Evolutionary conservation across 2,329 filamentous ascomycete genomes (phyloP).

Genomic region (Fusarium nanum): DNA sequence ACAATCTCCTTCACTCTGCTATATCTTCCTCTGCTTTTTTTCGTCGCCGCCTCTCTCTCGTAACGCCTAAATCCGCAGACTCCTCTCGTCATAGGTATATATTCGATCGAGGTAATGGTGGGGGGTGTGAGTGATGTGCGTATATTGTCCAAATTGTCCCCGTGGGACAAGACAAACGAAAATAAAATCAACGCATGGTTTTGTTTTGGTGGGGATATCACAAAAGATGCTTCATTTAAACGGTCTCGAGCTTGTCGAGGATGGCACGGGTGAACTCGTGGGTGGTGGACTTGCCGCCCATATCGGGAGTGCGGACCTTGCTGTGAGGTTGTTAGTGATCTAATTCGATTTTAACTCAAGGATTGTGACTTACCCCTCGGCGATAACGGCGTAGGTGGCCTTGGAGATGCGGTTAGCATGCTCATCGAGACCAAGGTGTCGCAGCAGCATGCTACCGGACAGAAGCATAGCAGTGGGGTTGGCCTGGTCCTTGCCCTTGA

Average conservation of each 20-base stretch:
- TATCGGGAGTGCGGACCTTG: slow-evolving; percentile 89
- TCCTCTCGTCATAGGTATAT: slow-evolving; percentile 36
- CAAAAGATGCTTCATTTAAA: slow-evolving; percentile 59
- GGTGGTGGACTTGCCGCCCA: slow-evolving; percentile 91
- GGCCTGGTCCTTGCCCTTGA: slow-evolving; percentile 99
- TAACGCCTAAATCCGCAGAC: slow-evolving; percentile 40
- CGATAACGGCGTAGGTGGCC: slow-evolving; percentile 81
- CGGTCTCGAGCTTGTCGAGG: slow-evolving; percentile 91
- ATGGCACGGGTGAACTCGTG: slow-evolving; percentile 96
- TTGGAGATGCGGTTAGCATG: slow-evolving; percentile 98
- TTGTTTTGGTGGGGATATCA: slow-evolving; percentile 41
- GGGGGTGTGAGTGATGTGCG: slow-evolving; percentile 12
- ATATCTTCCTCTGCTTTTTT: slow-evolving; percentile 21
- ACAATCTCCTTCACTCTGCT: slow-evolving; percentile 37
- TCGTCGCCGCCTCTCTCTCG: slow-evolving; percentile 28
- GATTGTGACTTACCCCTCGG: slow-evolving; percentile 79
- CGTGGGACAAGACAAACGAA: slow-evolving; percentile 28
- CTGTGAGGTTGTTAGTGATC: slow-evolving; percentile 64
- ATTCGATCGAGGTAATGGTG: slow-evolving; percentile 37
- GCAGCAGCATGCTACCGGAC: slow-evolving; percentile 95
- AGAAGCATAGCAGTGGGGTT: slow-evolving; percentile 97
- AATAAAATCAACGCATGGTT: slow-evolving; percentile 33
- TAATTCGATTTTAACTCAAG: background rate
- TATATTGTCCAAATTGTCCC: slow-evolving; percentile 24
- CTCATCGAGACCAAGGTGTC: slow-evolving; percentile 96